Conservation (phyloP, 345 rosid species). For the Jatropha curcas region DNA sequence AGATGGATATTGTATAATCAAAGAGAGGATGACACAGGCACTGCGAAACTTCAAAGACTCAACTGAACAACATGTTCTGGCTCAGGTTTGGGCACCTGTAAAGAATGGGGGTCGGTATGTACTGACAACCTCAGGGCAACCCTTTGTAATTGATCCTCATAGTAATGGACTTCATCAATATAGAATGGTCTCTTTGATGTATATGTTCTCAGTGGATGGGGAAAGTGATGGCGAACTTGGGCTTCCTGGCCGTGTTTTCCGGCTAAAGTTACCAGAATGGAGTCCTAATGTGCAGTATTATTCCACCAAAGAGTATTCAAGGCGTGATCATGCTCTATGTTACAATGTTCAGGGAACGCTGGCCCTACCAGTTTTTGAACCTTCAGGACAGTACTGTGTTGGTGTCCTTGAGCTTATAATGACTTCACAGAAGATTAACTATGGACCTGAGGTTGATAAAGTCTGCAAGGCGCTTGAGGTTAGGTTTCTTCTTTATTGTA, state of each 20-base stretch:
- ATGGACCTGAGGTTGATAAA: slow-evolving; percentile 93
- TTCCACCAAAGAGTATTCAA: slow-evolving; percentile 69
- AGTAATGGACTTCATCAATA: slow-evolving; percentile 78
- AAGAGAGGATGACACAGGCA: slow-evolving; percentile 89
- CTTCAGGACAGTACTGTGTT: slow-evolving; percentile 74
- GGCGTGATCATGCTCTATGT: slow-evolving; percentile 75
- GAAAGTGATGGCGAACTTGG: slow-evolving; percentile 74
- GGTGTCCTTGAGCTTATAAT: slow-evolving; percentile 86
- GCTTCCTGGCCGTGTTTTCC: slow-evolving; percentile 95
- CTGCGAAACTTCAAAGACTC: slow-evolving; percentile 77
- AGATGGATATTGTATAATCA: slow-evolving; percentile 62
- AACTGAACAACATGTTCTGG: slow-evolving; percentile 78
- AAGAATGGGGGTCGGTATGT: slow-evolving; percentile 55
- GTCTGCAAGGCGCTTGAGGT: slow-evolving; percentile 99
- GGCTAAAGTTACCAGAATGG: slow-evolving; percentile 85
- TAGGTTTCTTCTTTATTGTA: slow-evolving; percentile 33
- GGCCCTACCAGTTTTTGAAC: slow-evolving; percentile 93
- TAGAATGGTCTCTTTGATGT: slow-evolving; percentile 79
- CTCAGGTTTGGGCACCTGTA: slow-evolving; percentile 94
- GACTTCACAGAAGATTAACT: slow-evolving; percentile 84
- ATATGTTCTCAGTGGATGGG: slow-evolving; percentile 72
- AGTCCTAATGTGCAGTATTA: slow-evolving; percentile 92
- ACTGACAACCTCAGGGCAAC: slow-evolving; percentile 87
- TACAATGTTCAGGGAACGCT: slow-evolving; percentile 78
- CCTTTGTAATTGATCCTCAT: slow-evolving; percentile 75